Evolutionary conservation across 192 early-diverging fungal species (phyloP).

Genomic region (Helicostylum pulchrum): DNA sequence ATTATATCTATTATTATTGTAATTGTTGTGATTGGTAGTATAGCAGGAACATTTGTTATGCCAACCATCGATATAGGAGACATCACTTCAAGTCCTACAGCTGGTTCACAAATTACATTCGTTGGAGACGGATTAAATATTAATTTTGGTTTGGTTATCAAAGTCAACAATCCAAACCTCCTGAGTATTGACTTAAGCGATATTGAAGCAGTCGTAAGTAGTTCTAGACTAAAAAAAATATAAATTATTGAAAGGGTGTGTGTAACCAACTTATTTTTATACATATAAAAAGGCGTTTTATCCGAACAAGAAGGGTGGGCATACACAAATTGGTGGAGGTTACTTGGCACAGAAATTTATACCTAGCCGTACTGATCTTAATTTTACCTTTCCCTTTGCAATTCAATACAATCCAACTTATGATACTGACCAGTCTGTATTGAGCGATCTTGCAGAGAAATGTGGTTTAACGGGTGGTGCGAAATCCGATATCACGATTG

Average conservation of each 20-base stretch:
- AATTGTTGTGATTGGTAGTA: slow-evolving; percentile 34
- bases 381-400: slow-evolving; percentile 44
- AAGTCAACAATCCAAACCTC: slow-evolving; percentile 43
- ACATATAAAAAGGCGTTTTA: slow-evolving; percentile 45
- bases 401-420: slow-evolving; percentile 36
- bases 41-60: slow-evolving; percentile 36
- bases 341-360: slow-evolving; percentile 35
- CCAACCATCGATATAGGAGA: slow-evolving; percentile 40
- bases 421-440: slow-evolving; percentile 36
- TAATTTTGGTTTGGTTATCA: slow-evolving; percentile 31
- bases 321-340: slow-evolving; percentile 45
- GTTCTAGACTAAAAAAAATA: neutral
- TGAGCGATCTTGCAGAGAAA: slow-evolving; percentile 40
- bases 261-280: neutral
- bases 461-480: slow-evolving; percentile 40
- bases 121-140: slow-evolving; percentile 31
- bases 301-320: slow-evolving; percentile 27
- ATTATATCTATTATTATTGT: slow-evolving; percentile 38
- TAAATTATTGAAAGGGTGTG: slow-evolving; percentile 5
- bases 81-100: slow-evolving; percentile 10
- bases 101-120: slow-evolving; percentile 17
- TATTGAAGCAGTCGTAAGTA: slow-evolving; percentile 45
- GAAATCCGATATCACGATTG: slow-evolving; percentile 31
- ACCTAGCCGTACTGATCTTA: slow-evolving; percentile 27
- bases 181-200: slow-evolving; percentile 40